Conservation (phyloP, 164 flowering plant genomes). For the Vitis rotundifolia region DNA sequence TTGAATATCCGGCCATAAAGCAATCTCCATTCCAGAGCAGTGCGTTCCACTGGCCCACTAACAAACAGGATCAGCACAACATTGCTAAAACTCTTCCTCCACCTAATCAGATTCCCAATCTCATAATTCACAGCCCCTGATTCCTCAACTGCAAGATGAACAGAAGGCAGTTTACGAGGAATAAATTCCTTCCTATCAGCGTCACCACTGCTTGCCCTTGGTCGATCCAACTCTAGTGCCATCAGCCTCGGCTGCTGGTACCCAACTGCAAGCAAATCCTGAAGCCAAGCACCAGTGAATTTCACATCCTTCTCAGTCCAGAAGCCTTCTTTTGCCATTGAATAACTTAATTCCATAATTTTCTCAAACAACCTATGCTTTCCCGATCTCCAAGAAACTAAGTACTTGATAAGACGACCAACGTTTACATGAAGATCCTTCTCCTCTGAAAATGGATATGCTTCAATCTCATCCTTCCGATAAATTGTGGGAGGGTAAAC, state of each 20-base stretch:
- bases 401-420: slow-evolving; percentile 77
- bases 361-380: slow-evolving; percentile 85
- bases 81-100: slow-evolving; percentile 97
- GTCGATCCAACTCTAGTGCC: slow-evolving; percentile 78
- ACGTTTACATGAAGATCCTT: slow-evolving; percentile 98
- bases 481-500: slow-evolving; percentile 96
- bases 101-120: slow-evolving; percentile 86
- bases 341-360: slow-evolving; percentile 78
- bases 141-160: slow-evolving; percentile 98
- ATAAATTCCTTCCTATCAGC: slow-evolving; percentile 88
- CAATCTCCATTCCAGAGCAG: slow-evolving; percentile 97
- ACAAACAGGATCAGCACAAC: slow-evolving; percentile 86
- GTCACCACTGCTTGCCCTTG: slow-evolving; percentile 80
- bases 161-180: slow-evolving; percentile 86
- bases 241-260: slow-evolving; percentile 95
- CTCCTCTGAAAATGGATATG: slow-evolving; percentile 95
- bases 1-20: slow-evolving; percentile 96
- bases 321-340: slow-evolving; percentile 95
- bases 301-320: slow-evolving; percentile 88
- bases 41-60: slow-evolving; percentile 79
- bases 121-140: slow-evolving; percentile 83
- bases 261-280: slow-evolving; percentile 91
- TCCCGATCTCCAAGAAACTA: slow-evolving; percentile 76
- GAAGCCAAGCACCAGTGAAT: slow-evolving; percentile 98
- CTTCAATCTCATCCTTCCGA: slow-evolving; percentile 61